Base-by-base conservation (phyloP, 768 basidiomycete genomes). In the Nidularia sp. region DNA sequence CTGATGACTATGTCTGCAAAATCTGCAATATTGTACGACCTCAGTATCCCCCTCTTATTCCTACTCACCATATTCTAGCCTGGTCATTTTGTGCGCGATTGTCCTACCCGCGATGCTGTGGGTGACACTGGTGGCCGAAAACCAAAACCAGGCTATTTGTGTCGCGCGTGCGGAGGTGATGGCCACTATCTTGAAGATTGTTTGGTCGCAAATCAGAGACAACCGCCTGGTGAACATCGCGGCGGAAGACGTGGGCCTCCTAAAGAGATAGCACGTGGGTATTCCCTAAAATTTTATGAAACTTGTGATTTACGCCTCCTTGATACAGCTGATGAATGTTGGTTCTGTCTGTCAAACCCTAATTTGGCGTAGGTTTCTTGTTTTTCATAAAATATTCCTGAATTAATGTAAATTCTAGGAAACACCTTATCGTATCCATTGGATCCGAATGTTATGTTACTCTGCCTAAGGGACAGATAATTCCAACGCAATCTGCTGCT, bases 301-400 rank as follows among this genome's bases (percentile, higher is more conserved):
- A 29, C 4, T 29, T 29, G 22, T 32, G 41, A 45, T 41, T 47
- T 35, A 34, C 36, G 57, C 33, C 18, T 52, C 31, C 45, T 32
- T 51, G 53, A 29, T 57, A 45, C 62, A 92, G 91, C 93, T 58
- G 90, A 90, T 51, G 90, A 94, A 66, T 98, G 96, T 68, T 98
- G 96, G 96, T 98, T 99, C 73, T 99, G 97, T 66, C 69, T 99
- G 49, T 95, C 93, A 41, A 98, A 98, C 64, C 95, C 96, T 1
- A 86, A 83, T 58, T 75, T 98, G 36, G 87, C 91, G 85, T 92
- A 63, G 56, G 51, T 35, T 50, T 39, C 48, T 15, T 22, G 33
- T 39, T 49, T 2, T 47, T 48, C 33, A 43, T 41, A 41, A 10
- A 41, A 5, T 18, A 44, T 34, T 31, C 10, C 34, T 45, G n/a